Base-by-base conservation (phyloP, 768 basidiomycete species). In the Termitomyces sp. region DNA sequence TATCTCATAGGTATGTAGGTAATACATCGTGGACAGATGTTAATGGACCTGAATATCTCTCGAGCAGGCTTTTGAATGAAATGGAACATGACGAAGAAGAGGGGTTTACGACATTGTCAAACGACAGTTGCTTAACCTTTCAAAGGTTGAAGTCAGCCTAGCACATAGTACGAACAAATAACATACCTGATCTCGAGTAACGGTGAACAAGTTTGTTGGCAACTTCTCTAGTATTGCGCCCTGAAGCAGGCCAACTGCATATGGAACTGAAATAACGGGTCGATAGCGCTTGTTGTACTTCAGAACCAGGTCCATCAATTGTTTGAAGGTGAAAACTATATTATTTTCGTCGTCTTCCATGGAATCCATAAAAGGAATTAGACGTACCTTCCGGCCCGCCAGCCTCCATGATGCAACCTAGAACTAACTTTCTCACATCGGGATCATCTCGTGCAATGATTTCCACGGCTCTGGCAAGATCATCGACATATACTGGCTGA, bases 401-500 rank as follows among this genome's bases (percentile, higher is more conserved):
- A 47, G 69, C 71, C 65, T 75, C 73, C 43, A 75, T 65, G 37
- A 83, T 83, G 68, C 65, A 86, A 66, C 60, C 87, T 70, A 56
- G 77, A 71, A 63, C 79, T 70, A 43, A 71, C 68, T 68, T 78
- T 24, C 70, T 65, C 2, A 77, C 67, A 17, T 71, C 68, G 2
- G 68, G 48, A 55, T 82, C 76, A 17, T 71, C 64, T 52, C 83
- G 74, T 8, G 78, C 72, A 53, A 83, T 72, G 14, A 85, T 73
- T 63, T 85, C 85, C 3, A 90, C 78, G 5, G 79, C 74, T 24
- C 73, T 70, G 10, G 83, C 85, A 30, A 92, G 60, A 64, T 92
- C 88, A 0, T 79, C 84, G 1, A 82, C 87, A 62, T 82, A 89
- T 11, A 89, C 82, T 12, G 88, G 87, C 60, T 90, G 88, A 63